Base-by-base conservation (phyloP, 176 grass and related monocot species). In the Eragrostis curvula region DNA sequence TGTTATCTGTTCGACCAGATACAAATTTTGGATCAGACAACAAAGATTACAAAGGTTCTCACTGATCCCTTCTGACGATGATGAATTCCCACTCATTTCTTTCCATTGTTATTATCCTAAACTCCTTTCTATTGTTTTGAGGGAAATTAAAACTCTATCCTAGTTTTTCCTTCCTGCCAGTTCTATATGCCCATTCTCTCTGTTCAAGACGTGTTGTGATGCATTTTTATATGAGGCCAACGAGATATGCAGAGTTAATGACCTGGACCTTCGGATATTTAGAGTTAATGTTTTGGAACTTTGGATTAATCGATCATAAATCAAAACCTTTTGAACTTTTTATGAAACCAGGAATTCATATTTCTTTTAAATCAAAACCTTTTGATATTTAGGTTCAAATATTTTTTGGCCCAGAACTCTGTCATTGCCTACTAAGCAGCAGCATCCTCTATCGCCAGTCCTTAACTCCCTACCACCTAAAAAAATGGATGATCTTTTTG, bases 1-100 rank as follows among this genome's bases (percentile, higher is more conserved):
- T 99, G 52, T 87, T 96, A 61, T 93, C 83, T 74, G 87, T 99
- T 88, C 85, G 25, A 65, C 83, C 87, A 10, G 91, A 96, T 79
- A 62, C 25, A 23, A 87, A 87, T 73, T 91, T 91, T 68, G 90
- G 89, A 79, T 94, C 83, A 60, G 79, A 89, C 42, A 87, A 90
- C 25, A 90, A 89, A 90, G 50, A 87, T 21, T 90, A 94, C 80
- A 88, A 70, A 93, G 91, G 93, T 89, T 83, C 40, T n/a, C 55
- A 87, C 25, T 76, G 5, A 57, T 71, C 9, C 66, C 20, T 53
- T 88, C 46, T 53, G 9, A 29, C 71, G 73, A n/a, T 59, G 15
- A 85, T 75, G 43, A 87, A 68, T 51, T 13, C 12, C 9, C 12
- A 52, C 60, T 73, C 11, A 56, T 77, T 83, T 86, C 20, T 78